These are phyloP conservation scores for Erysimum cheiranthoides DNA, from an alignment of 345 rosid species.

Conservation along the genomic window DNA sequence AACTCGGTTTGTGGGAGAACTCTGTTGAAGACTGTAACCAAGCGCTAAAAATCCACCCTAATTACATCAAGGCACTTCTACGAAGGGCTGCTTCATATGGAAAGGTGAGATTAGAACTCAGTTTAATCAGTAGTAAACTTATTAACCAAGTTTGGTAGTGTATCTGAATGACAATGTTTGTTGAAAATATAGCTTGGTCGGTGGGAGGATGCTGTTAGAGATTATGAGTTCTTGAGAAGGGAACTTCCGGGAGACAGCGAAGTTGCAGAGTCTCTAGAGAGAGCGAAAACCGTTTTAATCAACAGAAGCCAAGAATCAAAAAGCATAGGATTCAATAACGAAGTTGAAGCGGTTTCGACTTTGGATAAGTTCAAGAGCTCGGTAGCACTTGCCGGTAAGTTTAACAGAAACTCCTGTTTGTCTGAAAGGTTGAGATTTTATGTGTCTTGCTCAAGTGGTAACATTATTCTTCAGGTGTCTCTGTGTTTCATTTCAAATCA, in stretches of 20 bases:
- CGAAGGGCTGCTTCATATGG: constrained; percentile 89
- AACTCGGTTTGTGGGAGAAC: constrained; percentile 85
- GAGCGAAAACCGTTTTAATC: constrained; percentile 67
- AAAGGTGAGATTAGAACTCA: constrained; percentile 58
- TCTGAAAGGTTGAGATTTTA: not conserved
- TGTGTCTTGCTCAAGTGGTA: constrained; percentile 28
- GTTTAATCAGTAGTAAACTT: not conserved
- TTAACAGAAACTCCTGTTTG: not conserved
- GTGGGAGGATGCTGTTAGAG: constrained; percentile 87
- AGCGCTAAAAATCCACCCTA: constrained; percentile 74
- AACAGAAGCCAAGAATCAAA: constrained; percentile 59
- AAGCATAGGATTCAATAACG: constrained; percentile 57
- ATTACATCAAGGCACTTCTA: constrained; percentile 83
- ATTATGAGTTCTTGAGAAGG: constrained; percentile 76
- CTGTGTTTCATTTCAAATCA: constrained; percentile 48
- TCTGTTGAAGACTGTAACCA: constrained; percentile 90
- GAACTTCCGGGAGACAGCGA: constrained; percentile 84
- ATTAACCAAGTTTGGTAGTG: not conserved
- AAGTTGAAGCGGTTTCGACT: constrained; percentile 64
- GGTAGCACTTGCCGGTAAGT: constrained; percentile 60
- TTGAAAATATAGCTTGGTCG: constrained; percentile 47
- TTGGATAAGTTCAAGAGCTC: constrained; percentile 64
- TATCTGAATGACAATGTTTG: constrained; percentile 30
- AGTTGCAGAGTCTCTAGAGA: constrained; percentile 70
- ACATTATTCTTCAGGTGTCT: constrained; percentile 50